These are phyloP conservation scores for Rhizophora apiculata DNA, from an alignment of 345 rosid genomes.

Conservation along the genomic window DNA sequence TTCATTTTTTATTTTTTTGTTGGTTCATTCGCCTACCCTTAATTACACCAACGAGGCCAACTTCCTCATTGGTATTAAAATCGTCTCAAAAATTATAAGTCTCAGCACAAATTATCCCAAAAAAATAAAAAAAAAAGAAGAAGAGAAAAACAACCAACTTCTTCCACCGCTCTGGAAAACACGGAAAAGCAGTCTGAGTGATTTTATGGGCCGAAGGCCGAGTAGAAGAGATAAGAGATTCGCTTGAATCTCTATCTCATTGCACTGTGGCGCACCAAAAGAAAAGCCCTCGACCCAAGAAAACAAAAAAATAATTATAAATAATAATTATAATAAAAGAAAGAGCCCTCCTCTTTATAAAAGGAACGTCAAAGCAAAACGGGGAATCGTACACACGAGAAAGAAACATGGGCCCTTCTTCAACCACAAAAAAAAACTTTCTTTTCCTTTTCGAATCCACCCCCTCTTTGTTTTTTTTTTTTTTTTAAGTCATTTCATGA, in stretches of 20 bases:
- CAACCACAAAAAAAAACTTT: background rate
- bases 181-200: background rate
- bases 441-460: background rate
- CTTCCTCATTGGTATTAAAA: no score
- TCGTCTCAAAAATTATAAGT: no score
- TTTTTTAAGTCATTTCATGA: background rate
- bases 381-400: background rate
- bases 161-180: background rate
- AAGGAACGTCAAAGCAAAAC: conserved; percentile 1
- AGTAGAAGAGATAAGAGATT: background rate
- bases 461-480: no score
- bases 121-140: no score
- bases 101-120: no score
- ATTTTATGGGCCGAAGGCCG: background rate
- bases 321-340: no score
- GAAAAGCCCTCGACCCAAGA: conserved; percentile 1
- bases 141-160: background rate
- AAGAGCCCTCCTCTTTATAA: conserved; percentile 2
- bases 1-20: background rate
- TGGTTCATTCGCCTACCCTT: no score
- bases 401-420: background rate
- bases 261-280: background rate
- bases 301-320: no score
- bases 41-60: no score
- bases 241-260: background rate